Conservation (phyloP, 192 early-diverging fungal species). For the Phlyctochytrium planicorne region DNA sequence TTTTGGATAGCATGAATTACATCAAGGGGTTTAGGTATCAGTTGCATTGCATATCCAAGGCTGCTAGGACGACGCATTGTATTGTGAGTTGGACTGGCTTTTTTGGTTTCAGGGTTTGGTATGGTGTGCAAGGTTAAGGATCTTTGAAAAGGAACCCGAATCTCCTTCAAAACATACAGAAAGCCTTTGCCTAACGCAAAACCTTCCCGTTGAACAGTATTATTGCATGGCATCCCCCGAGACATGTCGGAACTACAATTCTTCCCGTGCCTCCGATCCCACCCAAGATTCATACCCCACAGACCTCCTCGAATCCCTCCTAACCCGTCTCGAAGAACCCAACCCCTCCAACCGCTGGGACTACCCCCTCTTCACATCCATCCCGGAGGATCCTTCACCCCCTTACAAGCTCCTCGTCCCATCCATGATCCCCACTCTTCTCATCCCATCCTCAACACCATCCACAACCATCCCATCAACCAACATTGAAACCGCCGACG, state of each 20-base stretch:
- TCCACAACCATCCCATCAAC: background rate
- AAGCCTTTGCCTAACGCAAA: too few species aligned
- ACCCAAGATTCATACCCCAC: constrained; percentile 33
- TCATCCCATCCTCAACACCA: background rate
- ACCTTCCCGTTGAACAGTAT: too few species aligned
- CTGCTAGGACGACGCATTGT: constrained; percentile 84
- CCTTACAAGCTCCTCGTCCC: background rate
- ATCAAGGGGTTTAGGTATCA: constrained; percentile 99
- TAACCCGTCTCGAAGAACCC: constrained; percentile 92
- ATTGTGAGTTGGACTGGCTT: constrained; percentile 53
- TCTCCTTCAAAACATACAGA: too few species aligned
- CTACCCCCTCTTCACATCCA: constrained; percentile 64
- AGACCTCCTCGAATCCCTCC: constrained; percentile 70
- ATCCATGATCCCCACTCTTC: background rate
- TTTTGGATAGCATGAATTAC: constrained; percentile 94
- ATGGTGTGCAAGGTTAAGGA: too few species aligned
- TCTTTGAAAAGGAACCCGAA: too few species aligned
- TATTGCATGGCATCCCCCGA: constrained; percentile 25
- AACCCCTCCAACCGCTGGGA: constrained; percentile 91
- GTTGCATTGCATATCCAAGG: constrained; percentile 85
- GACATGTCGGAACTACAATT: constrained; percentile 34
- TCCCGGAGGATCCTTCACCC: background rate
- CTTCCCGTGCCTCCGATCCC: background rate
- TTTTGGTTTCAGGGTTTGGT: too few species aligned
- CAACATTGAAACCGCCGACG: background rate